A percentile compares a stretch with the other conserved stretches of the same genome.
These are phyloP conservation scores for Boletellus emodensis DNA, from an alignment of 768 basidiomycete species.

Conservation along the genomic window DNA sequence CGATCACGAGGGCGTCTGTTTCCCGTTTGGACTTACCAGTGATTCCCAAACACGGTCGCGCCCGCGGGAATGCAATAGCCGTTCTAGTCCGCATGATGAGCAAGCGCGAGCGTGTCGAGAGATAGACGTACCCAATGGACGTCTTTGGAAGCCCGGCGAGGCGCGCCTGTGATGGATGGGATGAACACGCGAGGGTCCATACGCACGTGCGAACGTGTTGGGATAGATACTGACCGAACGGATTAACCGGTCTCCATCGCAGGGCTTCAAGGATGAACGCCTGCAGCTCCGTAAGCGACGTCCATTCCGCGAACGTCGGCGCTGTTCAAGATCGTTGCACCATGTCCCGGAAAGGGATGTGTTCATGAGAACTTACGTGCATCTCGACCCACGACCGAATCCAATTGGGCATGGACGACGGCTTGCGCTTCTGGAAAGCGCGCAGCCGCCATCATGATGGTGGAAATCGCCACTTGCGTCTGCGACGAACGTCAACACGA, in stretches of 20 bases:
- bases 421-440: conserved; percentile 32
- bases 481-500: not conserved
- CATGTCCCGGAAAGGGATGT: not conserved
- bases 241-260: conserved; percentile 39
- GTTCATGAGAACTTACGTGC: conserved; percentile 20
- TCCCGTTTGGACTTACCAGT: conserved; percentile 18
- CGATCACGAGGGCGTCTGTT: not conserved
- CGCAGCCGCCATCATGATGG: conserved; percentile 37
- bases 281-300: conserved; percentile 31
- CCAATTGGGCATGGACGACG: conserved; percentile 35
- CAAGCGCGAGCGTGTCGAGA: too few relatives aligned
- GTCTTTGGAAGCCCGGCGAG: conserved; percentile 25
- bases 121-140: conserved; percentile 22
- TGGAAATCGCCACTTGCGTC: conserved; percentile 26
- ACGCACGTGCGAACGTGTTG: not conserved
- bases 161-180: conserved; percentile 10
- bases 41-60: conserved; percentile 31
- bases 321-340: conserved; percentile 20
- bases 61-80: conserved; percentile 34
- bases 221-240: conserved; percentile 19
- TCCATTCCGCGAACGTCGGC: conserved; percentile 35
- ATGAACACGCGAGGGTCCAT: not conserved
- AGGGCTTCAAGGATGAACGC: conserved; percentile 38
- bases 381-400: conserved; percentile 34
- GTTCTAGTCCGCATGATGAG: conserved; percentile 20